These are phyloP conservation scores for Pelagophyceae sp. DNA, from an alignment of 352 stramenopile species.

Conservation along the genomic window DNA sequence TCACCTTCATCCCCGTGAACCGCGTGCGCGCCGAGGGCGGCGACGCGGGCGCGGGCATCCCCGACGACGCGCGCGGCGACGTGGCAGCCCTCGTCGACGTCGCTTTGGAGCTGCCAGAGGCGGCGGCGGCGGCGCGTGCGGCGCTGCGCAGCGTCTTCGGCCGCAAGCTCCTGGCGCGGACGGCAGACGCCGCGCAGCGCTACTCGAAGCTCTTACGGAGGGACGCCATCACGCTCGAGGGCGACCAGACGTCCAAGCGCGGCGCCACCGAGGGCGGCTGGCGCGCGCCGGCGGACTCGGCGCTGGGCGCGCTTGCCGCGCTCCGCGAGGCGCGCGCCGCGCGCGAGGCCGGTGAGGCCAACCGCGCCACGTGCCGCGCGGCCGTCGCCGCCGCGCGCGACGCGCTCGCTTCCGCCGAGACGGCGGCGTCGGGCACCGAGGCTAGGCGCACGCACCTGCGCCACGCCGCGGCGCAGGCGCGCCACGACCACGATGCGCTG, in stretches of 20 bases:
- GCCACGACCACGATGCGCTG: not conserved
- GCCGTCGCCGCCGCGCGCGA: not conserved
- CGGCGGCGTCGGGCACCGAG: not conserved
- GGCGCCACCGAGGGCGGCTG: conserved; percentile 93
- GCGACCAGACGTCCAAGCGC: conserved; percentile 90
- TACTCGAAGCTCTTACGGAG: conserved; percentile 65
- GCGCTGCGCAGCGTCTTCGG: conserved; percentile 91
- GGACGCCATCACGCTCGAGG: conserved; percentile 96
- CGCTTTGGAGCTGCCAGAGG: conserved; percentile 65
- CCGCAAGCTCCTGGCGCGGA: conserved; percentile 87
- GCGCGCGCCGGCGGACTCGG: conserved; percentile 61
- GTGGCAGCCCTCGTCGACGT: conserved; percentile 39
- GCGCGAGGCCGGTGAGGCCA: conserved; percentile 34
- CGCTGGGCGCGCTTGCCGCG: conserved; percentile 33
- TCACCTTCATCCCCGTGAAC: conserved; percentile 94
- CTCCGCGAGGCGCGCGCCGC: conserved; percentile 52
- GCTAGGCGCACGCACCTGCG: not conserved
- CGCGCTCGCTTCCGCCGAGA: not conserved
- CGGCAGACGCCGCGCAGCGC: conserved; percentile 69
- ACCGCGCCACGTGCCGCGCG: not conserved
- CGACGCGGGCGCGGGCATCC: conserved; percentile 23
- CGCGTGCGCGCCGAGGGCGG: conserved; percentile 34
- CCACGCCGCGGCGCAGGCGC: conserved; percentile 2
- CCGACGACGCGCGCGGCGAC: conserved; percentile 45
- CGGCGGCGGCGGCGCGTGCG: conserved; percentile 64